Evolutionary conservation across 495 filamentous ascomycete species (phyloP).

Genomic region (Penicillium malachiteum): DNA sequence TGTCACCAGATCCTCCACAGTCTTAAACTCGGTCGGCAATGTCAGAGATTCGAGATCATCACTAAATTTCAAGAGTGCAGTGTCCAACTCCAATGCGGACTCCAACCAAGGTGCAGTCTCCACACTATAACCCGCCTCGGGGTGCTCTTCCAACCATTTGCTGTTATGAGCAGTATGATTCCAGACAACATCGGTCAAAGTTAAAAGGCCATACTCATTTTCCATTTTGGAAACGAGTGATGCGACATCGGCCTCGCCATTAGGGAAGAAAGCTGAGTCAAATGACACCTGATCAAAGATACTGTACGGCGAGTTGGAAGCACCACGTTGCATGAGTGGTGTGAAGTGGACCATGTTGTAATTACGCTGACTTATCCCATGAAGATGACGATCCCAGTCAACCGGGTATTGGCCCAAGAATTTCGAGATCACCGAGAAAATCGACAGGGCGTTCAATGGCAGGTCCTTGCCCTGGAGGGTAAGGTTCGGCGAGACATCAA

Average conservation of each 20-base stretch:
- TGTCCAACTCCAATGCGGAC: constrained; percentile 83
- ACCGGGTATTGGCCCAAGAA: constrained; percentile 91
- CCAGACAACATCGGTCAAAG: constrained; percentile 94
- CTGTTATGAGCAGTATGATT: constrained; percentile 98
- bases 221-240: constrained; percentile 79
- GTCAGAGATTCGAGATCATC: constrained; percentile 63
- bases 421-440: constrained; percentile 95
- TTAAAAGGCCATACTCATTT: constrained; percentile 77
- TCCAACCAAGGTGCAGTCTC: constrained; percentile 92
- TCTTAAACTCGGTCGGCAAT: constrained; percentile 70
- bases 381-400: constrained; percentile 85
- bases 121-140: constrained; percentile 93
- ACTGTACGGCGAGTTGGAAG: constrained; percentile 95
- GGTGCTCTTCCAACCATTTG: constrained; percentile 90
- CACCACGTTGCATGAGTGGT: constrained; percentile 82
- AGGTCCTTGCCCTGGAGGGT: constrained; percentile 65
- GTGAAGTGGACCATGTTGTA: constrained; percentile 99
- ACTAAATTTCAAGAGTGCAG: constrained; percentile 75
- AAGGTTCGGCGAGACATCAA: constrained; percentile 87
- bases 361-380: constrained; percentile 79
- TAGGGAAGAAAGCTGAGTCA: constrained; percentile 78
- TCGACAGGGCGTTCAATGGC: constrained; percentile 80
- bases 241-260: constrained; percentile 80
- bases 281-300: constrained; percentile 89
- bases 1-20: constrained; percentile 69